Evolutionary conservation across 305 asterid species (phyloP).

Genomic region (Vinca major): DNA sequence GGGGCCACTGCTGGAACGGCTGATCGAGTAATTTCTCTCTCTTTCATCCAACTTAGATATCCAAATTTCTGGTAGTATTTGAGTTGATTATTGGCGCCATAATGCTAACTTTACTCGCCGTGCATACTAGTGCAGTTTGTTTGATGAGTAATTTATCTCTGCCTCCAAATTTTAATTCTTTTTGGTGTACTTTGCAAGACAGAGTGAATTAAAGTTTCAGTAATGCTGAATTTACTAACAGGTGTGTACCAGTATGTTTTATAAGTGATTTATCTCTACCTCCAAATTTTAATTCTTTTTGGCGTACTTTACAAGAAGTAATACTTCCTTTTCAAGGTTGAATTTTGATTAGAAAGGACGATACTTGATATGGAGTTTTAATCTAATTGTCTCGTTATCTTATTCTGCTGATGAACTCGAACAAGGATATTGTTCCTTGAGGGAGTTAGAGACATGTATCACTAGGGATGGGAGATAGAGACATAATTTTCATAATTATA

Average conservation of each 20-base stretch:
- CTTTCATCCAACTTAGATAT: background rate
- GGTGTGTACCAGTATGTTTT: no score
- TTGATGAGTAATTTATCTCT: no score
- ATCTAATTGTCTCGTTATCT: background rate
- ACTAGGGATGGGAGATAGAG: no score
- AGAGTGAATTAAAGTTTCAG: no score
- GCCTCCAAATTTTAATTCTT: no score
- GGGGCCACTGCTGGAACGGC: conserved; percentile 64
- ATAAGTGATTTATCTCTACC: background rate
- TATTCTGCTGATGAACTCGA: background rate
- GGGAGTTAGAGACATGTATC: no score
- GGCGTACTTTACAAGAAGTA: background rate
- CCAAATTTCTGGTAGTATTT: no score
- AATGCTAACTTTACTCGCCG: background rate
- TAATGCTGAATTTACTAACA: no score
- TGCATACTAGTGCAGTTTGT: no score
- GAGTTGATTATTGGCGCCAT: background rate
- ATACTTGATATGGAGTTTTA: background rate
- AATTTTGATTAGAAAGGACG: background rate
- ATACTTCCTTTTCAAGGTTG: no score
- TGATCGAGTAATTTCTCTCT: conserved; percentile 41
- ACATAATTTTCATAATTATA: no score
- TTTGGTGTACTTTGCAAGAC: no score
- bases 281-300: background rate
- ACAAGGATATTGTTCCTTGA: background rate